phyloP scores from a whole-genome alignment of 78 protist species.

The Polysphondylium violaceum region DNA sequence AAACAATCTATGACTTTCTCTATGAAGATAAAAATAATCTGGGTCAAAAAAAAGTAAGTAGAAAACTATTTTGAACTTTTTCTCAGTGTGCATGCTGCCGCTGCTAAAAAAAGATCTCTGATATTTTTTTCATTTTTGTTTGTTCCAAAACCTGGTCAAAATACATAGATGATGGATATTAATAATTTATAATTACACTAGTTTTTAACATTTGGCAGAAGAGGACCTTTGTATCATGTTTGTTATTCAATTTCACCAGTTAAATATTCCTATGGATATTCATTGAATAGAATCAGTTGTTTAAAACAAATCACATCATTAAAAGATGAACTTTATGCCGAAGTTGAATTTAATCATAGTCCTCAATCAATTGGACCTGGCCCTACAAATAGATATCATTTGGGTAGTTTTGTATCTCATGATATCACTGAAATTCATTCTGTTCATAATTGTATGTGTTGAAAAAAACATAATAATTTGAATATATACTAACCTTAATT shows the following conservation, averaged over 20 bases:
- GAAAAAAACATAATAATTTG: neutral
- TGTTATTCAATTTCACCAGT: constrained; percentile 81
- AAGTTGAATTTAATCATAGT: constrained; percentile 84
- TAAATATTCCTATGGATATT: constrained; percentile 71
- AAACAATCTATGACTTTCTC: constrained; percentile 69
- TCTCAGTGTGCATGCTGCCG: too few relatives aligned
- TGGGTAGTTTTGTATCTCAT: constrained; percentile 79
- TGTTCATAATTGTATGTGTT: constrained; percentile 78
- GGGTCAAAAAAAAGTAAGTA: constrained; percentile 58
- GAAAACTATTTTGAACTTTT: too few relatives aligned
- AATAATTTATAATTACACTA: too few relatives aligned
- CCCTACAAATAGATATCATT: constrained; percentile 79
- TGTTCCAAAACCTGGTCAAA: too few relatives aligned
- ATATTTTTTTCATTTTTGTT: too few relatives aligned
- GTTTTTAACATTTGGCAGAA: constrained; percentile 80
- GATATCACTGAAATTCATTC: constrained; percentile 81
- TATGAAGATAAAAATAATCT: constrained; percentile 63
- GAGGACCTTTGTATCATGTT: constrained; percentile 83
- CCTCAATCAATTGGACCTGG: constrained; percentile 76
- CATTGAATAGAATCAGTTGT: constrained; percentile 74
- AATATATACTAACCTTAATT: neutral
- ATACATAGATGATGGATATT: too few relatives aligned
- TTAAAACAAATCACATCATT: constrained; percentile 59
- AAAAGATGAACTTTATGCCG: constrained; percentile 81
- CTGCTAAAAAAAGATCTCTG: too few relatives aligned